Base-by-base conservation (phyloP, 768 basidiomycete genomes). In the Auriculariales sp. region DNA sequence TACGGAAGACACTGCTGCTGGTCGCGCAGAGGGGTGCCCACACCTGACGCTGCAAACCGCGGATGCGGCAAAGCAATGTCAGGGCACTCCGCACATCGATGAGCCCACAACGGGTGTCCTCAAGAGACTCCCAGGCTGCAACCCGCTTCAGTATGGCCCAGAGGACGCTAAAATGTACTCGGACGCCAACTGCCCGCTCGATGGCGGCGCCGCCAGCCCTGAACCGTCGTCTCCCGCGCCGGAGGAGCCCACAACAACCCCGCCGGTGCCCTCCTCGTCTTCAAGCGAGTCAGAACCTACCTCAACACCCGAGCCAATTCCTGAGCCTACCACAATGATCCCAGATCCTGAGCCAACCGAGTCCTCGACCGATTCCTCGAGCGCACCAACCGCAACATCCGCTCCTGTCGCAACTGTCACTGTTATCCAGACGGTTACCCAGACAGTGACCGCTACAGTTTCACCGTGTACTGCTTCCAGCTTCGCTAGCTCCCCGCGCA, bases 401-500 rank as follows among this genome's bases (percentile, higher is more conserved):
- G 15, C 53, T 24, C 34, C 53, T 25, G 17, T 30, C 28, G 28
- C 52, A n/a, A 28, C 27, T 14, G 19, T 36, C 19, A n/a, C n/a
- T n/a, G n/a, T n/a, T n/a, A n/a, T n/a, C n/a, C n/a, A n/a, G n/a
- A n/a, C n/a, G n/a, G n/a, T n/a, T n/a, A n/a, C n/a, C n/a, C n/a
- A n/a, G n/a, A 39, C 48, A 30, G 24, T n/a, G 4, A 39, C 51
- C 28, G 17, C 46, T 10, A 54, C 58, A 1, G 52, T 57, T 2
- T 52, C 49, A 5, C 64, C 59, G 28, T 50, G 57, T 3, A 44
- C 52, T 4, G 78, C 81, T 1, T 84, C 81, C 2, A 97, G 97
- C 61, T 79, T 82, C 39, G 79, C 88, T 3, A 90, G 91, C 1
- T 99, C 97, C 61, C 94, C 98, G 62, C 94, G 94, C 4, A 83